Percentiles rank a stretch among this genome's conserved stretches.
Conservation (phyloP, 495 filamentous ascomycete species). For the Xylaria palmicola region DNA sequence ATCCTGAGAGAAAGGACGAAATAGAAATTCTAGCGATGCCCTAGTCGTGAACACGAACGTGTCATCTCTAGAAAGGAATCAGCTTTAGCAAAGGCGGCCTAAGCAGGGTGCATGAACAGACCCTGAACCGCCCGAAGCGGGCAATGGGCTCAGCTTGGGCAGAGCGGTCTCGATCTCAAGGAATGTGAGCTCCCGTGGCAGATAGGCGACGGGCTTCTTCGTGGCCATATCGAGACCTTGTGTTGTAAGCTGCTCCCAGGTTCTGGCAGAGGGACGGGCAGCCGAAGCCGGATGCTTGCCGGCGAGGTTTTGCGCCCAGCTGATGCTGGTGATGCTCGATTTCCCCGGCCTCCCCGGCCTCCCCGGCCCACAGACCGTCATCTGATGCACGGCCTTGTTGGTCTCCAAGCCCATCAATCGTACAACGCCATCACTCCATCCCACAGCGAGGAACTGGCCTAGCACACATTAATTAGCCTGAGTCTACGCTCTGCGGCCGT, state of each 20-base stretch:
- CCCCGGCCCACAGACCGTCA: constrained; percentile 46
- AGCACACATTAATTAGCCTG: constrained; percentile 18
- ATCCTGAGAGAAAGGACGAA: constrained; percentile 59
- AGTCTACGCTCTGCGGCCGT: background rate
- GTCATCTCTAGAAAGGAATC: constrained; percentile 54
- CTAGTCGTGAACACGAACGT: constrained; percentile 65
- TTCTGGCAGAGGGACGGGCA: background rate
- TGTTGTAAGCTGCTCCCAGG: constrained; percentile 35
- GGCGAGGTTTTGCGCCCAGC: constrained; percentile 71
- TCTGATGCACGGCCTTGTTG: constrained; percentile 74
- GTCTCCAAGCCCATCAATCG: constrained; percentile 73
- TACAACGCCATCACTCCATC: constrained; percentile 69
- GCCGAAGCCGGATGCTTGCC: constrained; percentile 35
- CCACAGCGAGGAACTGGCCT: constrained; percentile 76
- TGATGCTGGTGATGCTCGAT: constrained; percentile 60
- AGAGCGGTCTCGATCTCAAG: constrained; percentile 78
- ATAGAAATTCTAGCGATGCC: constrained; percentile 67
- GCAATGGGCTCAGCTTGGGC: constrained; percentile 74
- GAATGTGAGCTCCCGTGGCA: constrained; percentile 75
- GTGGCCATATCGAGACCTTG: constrained; percentile 30
- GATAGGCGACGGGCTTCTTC: constrained; percentile 46
- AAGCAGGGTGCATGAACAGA: constrained; percentile 32
- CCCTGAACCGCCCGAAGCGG: constrained; percentile 56
- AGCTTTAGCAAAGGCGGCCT: background rate
- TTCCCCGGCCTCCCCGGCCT: too few relatives aligned